These are phyloP conservation scores for Pichia rugopelliculosa DNA, from an alignment of 805 yeast species.

Conservation along the genomic window DNA sequence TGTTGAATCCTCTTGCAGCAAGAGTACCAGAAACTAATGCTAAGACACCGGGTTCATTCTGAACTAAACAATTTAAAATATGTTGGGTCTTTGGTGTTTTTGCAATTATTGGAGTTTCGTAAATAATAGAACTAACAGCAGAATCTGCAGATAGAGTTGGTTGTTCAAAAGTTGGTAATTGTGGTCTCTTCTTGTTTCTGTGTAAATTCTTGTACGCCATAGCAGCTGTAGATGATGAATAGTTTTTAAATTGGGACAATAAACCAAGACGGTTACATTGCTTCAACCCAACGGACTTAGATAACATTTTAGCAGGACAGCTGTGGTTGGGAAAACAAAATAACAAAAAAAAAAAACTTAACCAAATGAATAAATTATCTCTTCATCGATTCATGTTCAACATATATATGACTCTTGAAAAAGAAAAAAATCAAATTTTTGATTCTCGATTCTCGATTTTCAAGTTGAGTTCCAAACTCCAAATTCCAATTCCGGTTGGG, in stretches of 20 bases:
- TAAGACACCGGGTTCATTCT: conserved; percentile 97
- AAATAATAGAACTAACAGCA: conserved; percentile 90
- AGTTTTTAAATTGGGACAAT: background rate
- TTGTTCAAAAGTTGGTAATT: conserved; percentile 86
- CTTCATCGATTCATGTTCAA: background rate
- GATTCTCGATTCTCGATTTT: too few species aligned
- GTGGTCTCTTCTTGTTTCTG: conserved; percentile 79
- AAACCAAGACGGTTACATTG: conserved; percentile 7
- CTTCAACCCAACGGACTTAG: conserved; percentile 4
- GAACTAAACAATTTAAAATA: conserved; percentile 92
- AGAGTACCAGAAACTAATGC: conserved; percentile 89
- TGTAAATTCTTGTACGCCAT: conserved; percentile 89
- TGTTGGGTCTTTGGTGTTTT: conserved; percentile 68
- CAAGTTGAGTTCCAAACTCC: background rate
- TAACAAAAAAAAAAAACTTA: background rate
- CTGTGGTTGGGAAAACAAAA: background rate
- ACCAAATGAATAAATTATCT: background rate
- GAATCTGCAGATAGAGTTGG: conserved; percentile 95
- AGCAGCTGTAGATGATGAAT: conserved; percentile 81
- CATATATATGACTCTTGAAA: background rate
- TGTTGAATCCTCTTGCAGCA: conserved; percentile 98
- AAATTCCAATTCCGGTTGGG: background rate
- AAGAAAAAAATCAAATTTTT: background rate
- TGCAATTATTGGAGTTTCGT: conserved; percentile 75
- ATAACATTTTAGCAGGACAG: conserved; percentile 1